A percentile compares a stretch with the other conserved stretches of the same genome.
phyloP scores from a whole-genome alignment of 345 rosid species.

The Pelargonium nanum region DNA sequence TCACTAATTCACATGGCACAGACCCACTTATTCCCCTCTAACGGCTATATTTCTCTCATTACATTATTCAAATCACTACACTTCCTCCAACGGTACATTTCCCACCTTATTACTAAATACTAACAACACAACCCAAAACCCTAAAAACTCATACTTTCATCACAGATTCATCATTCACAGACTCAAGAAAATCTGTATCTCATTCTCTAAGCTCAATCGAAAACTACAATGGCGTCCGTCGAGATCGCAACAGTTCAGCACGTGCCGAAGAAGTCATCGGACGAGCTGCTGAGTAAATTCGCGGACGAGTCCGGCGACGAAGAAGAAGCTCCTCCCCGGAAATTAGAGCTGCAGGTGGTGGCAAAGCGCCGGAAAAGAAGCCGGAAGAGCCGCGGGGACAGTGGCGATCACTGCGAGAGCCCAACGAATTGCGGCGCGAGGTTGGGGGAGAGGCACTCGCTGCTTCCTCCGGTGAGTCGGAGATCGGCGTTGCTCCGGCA shows the following conservation, averaged over 20 bases:
- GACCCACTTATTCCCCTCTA: slow-evolving; percentile 6
- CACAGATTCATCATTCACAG: slow-evolving; percentile 6
- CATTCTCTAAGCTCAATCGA: background rate
- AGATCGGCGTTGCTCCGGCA: slow-evolving; percentile 38
- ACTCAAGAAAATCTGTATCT: background rate
- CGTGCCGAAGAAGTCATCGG: slow-evolving; percentile 65
- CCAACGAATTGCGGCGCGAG: slow-evolving; percentile 13
- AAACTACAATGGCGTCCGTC: slow-evolving; percentile 4
- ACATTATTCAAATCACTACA: slow-evolving; percentile 11
- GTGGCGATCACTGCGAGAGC: slow-evolving; percentile 13
- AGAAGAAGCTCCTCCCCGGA: slow-evolving; percentile 12
- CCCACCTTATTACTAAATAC: background rate
- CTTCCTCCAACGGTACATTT: slow-evolving; percentile 1
- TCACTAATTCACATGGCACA: background rate
- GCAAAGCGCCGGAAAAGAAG: slow-evolving; percentile 29
- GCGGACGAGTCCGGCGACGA: slow-evolving; percentile 33
- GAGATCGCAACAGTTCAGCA: slow-evolving; percentile 33
- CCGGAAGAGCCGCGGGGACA: slow-evolving; percentile 9
- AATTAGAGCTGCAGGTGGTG: slow-evolving; percentile 10
- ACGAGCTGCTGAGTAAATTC: slow-evolving; percentile 77
- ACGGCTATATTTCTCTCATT: slow-evolving; percentile 40
- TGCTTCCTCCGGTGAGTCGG: slow-evolving; percentile 41
- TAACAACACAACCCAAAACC: background rate
- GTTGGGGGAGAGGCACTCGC: slow-evolving; percentile 51
- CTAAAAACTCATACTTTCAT: background rate